Base-by-base conservation (phyloP, 75 land plant genomes). In the Picea sitchensis region DNA sequence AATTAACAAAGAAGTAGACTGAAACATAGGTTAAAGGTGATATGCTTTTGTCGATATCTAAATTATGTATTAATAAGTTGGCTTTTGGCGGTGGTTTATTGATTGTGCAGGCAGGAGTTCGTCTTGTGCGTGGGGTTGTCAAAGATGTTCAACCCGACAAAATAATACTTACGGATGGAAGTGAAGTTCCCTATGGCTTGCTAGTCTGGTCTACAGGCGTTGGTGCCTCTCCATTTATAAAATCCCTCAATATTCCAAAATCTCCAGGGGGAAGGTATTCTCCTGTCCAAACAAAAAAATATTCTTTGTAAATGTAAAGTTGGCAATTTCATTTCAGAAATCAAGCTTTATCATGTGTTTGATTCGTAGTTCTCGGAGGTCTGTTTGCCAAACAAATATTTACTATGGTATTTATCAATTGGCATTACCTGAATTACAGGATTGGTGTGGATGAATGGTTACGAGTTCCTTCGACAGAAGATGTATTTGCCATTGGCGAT, bases 201-300 rank as follows among this genome's bases (percentile, higher is more conserved):
- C 84, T 87, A 34, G 87, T 87, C 56, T 87, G 89, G 89, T 87
- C 89, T 44, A 87, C 89, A 17, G 89, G 89, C 17, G 89, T 87
- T 65, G 89, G 89, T 69, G 78, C 89, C 59, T 85, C 89, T 20
- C 62, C 77, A 38, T 87, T 87, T 75, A 88, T 87, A 31, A 86
- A 81, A 72, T 59, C 69, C 41, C 69, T 87, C 15, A 44, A 61
- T 15, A 65, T 88, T 56, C 81, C 86, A 62, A 88, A 88, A 58
- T 86, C 89, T 3, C 84, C 73, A 21, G 82, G 76, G 60, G 89
- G 89, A 63, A 86, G 89, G 89, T 87, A 47, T 17, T 58, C 11
- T 57, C 62, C 9, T 54, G 8, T 8, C 3, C 26, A 44, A 20
- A 18, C 20, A 6, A 51, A 71, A 4, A 71, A 20, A n/a, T 9